A percentile compares a stretch with the other conserved stretches of the same genome.
Evolutionary conservation across 1,284 basidiomycete genomes (phyloP).

Genomic region (Amylostereum areolatum): DNA sequence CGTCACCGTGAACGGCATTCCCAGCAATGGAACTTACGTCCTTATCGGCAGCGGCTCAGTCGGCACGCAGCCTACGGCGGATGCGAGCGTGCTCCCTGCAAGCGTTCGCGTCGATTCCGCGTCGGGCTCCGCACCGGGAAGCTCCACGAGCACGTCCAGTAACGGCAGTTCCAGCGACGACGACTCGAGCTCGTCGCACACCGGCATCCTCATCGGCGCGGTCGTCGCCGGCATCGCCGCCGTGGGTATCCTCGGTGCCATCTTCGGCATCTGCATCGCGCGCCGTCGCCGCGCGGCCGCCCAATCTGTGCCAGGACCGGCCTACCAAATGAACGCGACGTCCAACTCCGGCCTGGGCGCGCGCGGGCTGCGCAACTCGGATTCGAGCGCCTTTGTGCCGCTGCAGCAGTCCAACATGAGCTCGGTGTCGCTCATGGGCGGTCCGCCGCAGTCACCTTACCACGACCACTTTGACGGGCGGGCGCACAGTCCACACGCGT

Average conservation of each 20-base stretch:
- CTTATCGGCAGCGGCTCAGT: conserved; percentile 76
- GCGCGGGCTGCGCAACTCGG: conserved; percentile 33
- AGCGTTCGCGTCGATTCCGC: conserved; percentile 25
- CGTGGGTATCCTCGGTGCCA: conserved; percentile 21
- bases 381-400: conserved; percentile 56
- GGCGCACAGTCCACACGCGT: conserved; percentile 1
- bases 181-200: conserved; percentile 12
- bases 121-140: conserved; percentile 5
- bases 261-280: conserved; percentile 22
- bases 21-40: conserved; percentile 69
- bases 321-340: conserved; percentile 29
- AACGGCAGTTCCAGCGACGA: conserved; percentile 6
- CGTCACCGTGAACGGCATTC: conserved; percentile 80
- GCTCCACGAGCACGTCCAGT: neutral
- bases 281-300: conserved; percentile 23
- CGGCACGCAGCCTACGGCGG: conserved; percentile 51
- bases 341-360: conserved; percentile 22
- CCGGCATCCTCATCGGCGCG: conserved; percentile 18
- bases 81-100: conserved; percentile 45
- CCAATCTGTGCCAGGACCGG: conserved; percentile 8
- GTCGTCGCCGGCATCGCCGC: conserved; percentile 20
- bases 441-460: conserved; percentile 31
- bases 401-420: conserved; percentile 49
- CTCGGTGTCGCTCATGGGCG: conserved; percentile 26
- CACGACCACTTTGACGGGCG: conserved; percentile 30